Conservation (phyloP, 306 rosid genomes). For the Prosopis cineraria region DNA sequence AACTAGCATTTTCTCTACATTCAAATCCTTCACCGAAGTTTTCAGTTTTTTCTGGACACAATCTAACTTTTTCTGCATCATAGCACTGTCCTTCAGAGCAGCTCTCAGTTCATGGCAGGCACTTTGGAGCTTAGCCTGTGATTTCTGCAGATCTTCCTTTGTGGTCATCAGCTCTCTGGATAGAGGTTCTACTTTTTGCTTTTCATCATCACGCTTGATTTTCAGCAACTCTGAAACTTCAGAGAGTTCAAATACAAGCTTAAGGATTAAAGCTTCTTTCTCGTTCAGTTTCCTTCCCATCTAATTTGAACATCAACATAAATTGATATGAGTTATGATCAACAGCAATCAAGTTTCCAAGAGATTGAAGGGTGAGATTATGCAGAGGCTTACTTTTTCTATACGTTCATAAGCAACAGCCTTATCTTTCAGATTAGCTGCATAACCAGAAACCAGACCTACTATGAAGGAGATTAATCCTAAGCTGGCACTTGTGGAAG, state of each 20-base stretch:
- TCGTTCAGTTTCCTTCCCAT: slow-evolving; percentile 56
- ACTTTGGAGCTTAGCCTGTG: slow-evolving; percentile 51
- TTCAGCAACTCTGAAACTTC: slow-evolving; percentile 57
- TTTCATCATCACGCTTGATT: slow-evolving; percentile 45
- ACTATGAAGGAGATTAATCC: slow-evolving; percentile 49
- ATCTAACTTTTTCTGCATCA: slow-evolving; percentile 61
- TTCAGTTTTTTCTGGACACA: slow-evolving; percentile 62
- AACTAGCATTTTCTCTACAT: slow-evolving; percentile 57
- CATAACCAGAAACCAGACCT: slow-evolving; percentile 45
- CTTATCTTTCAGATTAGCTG: slow-evolving; percentile 36
- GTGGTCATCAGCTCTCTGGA: slow-evolving; percentile 52
- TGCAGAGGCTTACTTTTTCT: slow-evolving; percentile 41
- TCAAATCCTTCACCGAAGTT: slow-evolving; percentile 49
- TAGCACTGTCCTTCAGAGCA: slow-evolving; percentile 46
- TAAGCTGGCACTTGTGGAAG: slow-evolving; percentile 40
- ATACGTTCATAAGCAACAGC: not conserved
- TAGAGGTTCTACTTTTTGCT: slow-evolving; percentile 43
- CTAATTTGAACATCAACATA: slow-evolving; percentile 55
- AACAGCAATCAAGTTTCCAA: not conserved
- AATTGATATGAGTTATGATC: too few relatives aligned
- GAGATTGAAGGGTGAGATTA: not conserved
- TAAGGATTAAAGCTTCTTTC: slow-evolving; percentile 56
- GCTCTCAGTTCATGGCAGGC: slow-evolving; percentile 45
- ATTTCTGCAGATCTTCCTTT: slow-evolving; percentile 53
- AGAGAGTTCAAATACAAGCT: slow-evolving; percentile 57